Base-by-base conservation (phyloP, 768 basidiomycete species). In the Wakefieldia striispora region DNA sequence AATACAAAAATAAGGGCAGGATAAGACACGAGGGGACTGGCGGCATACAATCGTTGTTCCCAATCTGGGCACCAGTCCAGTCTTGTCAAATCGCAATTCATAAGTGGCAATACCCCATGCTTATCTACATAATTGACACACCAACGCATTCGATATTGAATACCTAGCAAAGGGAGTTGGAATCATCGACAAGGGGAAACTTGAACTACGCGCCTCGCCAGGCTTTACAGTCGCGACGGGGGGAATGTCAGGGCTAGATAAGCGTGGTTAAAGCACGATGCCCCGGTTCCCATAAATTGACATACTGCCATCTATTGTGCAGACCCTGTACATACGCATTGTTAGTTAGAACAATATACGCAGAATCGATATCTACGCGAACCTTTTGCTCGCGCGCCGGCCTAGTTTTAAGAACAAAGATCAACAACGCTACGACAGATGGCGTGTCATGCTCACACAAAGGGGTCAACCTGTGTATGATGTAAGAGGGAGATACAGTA, bases 61-160 rank as follows among this genome's bases (percentile, higher is more conserved):
- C 83, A 42, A 88, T 86, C 59, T 88, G 85, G 1, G 84, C 86
- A 16, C 86, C 86, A 14, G 86, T 89, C 86, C 86, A 89, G 57
- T 87, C 85, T 85, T 37, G 16, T 41, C 16, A 26, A 46, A 26
- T 36, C 14, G n/a, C 37, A 20, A 27, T 24, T 11, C 21, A 38
- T 56, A 21, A 58, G 45, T 20, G n/a, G 34, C 8, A 24, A 29
- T 1, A 34, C 26, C 10, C 2, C n/a, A 7, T 23, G 40, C 12
- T 29, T 19, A 23, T 13, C 13, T 13, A 20, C 41, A 26, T 24
- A 0, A 6, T 11, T 40, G 19, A 56, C 78, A 40, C 59, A 82
- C 84, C 84, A 34, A 84, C 75, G 54, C 83, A 86, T 69, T 86
- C 78, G 17, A 88, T 64, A 49, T 85, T 86, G 73, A 88, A 88